Percentiles rank a stretch among this genome's conserved stretches.
These are phyloP conservation scores for Taxillus chinensis DNA, from an alignment of 164 flowering plant species.

Conservation along the genomic window DNA sequence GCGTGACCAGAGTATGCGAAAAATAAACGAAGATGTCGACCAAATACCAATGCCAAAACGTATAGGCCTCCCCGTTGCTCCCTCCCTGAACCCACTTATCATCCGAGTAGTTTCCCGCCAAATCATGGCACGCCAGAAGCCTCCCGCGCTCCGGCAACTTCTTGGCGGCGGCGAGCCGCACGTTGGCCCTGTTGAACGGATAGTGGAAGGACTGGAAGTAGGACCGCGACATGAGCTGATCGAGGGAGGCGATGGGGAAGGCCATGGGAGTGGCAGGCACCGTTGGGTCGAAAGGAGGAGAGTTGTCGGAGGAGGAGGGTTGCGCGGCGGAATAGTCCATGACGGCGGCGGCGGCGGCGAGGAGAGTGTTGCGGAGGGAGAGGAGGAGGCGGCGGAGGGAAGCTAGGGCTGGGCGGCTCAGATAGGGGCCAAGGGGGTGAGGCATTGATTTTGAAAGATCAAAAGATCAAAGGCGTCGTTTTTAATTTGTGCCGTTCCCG, in stretches of 20 bases:
- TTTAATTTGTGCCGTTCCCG: no score
- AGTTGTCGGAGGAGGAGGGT: not conserved
- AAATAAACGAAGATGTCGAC: conserved; percentile 89
- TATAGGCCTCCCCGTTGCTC: conserved; percentile 45
- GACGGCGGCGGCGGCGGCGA: not conserved
- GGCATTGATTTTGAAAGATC: no score
- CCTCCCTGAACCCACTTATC: conserved; percentile 91
- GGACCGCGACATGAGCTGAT: conserved; percentile 48
- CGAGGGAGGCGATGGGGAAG: conserved; percentile 58
- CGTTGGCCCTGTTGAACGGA: conserved; percentile 57
- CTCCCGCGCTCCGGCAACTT: conserved; percentile 41
- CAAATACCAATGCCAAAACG: conserved; percentile 91
- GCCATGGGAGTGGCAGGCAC: conserved; percentile 62
- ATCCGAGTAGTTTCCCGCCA: conserved; percentile 71
- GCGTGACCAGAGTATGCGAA: conserved; percentile 68
- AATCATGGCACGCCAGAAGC: conserved; percentile 83
- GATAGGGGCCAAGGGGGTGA: not conserved
- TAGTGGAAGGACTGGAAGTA: conserved; percentile 80
- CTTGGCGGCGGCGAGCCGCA: conserved; percentile 22
- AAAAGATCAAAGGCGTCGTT: no score
- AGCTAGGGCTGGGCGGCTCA: conserved; percentile 12
- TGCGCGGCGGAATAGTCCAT: not conserved
- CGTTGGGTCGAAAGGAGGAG: conserved; percentile 45
- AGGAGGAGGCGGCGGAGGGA: not conserved
- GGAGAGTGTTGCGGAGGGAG: conserved; percentile 9